phyloP scores from a whole-genome alignment of 176 grass and related monocot genomes.

The Olyra latifolia region DNA sequence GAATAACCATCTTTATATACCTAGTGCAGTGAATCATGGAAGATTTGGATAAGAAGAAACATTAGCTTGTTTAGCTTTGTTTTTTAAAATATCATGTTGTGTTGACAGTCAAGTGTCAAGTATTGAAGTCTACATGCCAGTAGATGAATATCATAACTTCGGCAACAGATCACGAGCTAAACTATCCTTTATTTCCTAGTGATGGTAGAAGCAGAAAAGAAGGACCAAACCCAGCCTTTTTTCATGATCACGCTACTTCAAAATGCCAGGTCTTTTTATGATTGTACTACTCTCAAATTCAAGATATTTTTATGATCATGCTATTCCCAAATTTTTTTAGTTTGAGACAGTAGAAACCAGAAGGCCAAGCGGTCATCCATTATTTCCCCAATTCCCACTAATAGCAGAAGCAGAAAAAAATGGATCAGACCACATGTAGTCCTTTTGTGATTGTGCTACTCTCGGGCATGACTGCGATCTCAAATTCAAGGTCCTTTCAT shows the following conservation, averaged over 20 bases:
- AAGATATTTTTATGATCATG: conserved; percentile 14
- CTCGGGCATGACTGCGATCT: background rate
- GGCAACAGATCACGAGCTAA: background rate
- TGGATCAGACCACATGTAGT: background rate
- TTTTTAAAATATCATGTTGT: background rate
- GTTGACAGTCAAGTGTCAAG: background rate
- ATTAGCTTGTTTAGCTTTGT: background rate
- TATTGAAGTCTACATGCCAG: background rate
- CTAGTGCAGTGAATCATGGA: background rate
- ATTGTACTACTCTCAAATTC: background rate
- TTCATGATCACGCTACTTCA: background rate
- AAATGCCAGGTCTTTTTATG: background rate
- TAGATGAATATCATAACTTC: background rate
- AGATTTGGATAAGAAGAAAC: background rate
- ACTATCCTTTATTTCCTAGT: background rate
- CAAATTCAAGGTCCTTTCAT: background rate
- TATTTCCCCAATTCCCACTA: background rate
- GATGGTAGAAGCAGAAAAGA: background rate
- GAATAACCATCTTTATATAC: background rate
- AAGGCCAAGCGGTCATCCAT: background rate
- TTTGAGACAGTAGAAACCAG: background rate
- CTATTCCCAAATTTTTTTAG: background rate
- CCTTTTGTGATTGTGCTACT: background rate
- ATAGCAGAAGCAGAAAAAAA: background rate
- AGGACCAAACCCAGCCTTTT: background rate